Evolutionary conservation across 495 filamentous ascomycete species (phyloP).

Genomic region (Poronia punctata): DNA sequence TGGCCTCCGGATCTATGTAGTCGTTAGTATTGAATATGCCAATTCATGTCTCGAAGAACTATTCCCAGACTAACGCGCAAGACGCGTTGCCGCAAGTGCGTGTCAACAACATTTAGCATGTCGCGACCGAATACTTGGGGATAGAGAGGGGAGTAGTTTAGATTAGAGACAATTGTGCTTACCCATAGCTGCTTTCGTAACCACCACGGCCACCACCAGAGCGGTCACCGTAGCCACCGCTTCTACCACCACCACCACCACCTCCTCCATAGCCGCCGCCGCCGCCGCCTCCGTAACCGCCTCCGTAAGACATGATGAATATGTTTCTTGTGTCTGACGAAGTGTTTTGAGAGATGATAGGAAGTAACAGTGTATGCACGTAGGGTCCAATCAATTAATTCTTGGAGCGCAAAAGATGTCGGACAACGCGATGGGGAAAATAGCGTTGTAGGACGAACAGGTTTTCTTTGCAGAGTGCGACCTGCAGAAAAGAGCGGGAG

Average conservation of each 20-base stretch:
- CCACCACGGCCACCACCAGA: conserved; percentile 63
- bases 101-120: too few species aligned
- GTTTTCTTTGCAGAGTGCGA: conserved; percentile 16
- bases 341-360: neutral
- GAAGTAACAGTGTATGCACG: conserved; percentile 9
- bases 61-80: too few species aligned
- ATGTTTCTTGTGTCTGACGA: conserved; percentile 2
- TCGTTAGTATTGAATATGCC: too few species aligned
- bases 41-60: too few species aligned
- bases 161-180: too few species aligned
- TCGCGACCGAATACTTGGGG: too few species aligned
- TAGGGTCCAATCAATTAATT: neutral
- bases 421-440: conserved; percentile 11
- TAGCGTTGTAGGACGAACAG: too few species aligned
- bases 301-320: conserved; percentile 64
- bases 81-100: too few species aligned
- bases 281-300: conserved; percentile 52
- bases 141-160: too few species aligned
- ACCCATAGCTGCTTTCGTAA: too few species aligned
- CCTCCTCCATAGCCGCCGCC: conserved; percentile 41
- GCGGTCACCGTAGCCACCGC: conserved; percentile 46
- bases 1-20: too few species aligned
- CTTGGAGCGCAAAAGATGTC: conserved; percentile 19
- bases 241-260: conserved; percentile 45
- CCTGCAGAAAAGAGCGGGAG: conserved; percentile 22